Conservation (phyloP, 495 filamentous ascomycete species). For the Massariosphaeria phaeospora region DNA sequence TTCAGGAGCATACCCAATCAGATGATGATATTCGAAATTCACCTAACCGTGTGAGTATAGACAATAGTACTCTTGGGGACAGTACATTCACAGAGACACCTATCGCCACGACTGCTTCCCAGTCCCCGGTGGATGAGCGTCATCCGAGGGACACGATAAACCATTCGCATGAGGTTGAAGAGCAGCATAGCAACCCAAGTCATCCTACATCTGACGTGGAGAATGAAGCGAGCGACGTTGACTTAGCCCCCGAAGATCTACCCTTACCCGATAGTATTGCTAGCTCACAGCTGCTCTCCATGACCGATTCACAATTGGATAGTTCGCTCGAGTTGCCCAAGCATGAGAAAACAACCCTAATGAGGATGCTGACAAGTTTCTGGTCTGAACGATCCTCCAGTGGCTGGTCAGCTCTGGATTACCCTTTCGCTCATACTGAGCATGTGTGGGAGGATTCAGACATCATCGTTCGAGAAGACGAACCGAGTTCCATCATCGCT, state of each 20-base stretch:
- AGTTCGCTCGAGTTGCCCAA: constrained; percentile 73
- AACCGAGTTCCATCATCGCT: constrained; percentile 92
- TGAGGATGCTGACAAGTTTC: constrained; percentile 94
- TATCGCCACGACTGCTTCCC: constrained; percentile 17
- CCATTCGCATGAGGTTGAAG: background rate
- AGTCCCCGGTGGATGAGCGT: constrained; percentile 29
- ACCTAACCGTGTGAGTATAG: constrained; percentile 37
- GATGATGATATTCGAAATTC: constrained; percentile 53
- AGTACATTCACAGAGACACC: constrained; percentile 33
- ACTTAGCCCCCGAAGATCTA: constrained; percentile 61
- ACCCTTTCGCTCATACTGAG: constrained; percentile 79
- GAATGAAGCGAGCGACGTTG: constrained; percentile 63
- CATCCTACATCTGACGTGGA: constrained; percentile 64
- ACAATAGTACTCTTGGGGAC: constrained; percentile 31
- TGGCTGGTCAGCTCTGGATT: constrained; percentile 91
- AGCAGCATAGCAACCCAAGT: constrained; percentile 11
- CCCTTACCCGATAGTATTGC: constrained; percentile 61
- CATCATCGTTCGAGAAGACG: constrained; percentile 93
- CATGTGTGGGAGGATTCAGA: constrained; percentile 98
- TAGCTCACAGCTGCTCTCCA: constrained; percentile 55
- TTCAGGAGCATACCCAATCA: constrained; percentile 71
- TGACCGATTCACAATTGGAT: constrained; percentile 54
- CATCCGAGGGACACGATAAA: constrained; percentile 22
- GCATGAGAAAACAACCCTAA: constrained; percentile 82
- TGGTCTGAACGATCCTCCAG: constrained; percentile 97